These are phyloP conservation scores for Schizochytrium sp. DNA, from an alignment of 108 stramenopile species.

Conservation along the genomic window DNA sequence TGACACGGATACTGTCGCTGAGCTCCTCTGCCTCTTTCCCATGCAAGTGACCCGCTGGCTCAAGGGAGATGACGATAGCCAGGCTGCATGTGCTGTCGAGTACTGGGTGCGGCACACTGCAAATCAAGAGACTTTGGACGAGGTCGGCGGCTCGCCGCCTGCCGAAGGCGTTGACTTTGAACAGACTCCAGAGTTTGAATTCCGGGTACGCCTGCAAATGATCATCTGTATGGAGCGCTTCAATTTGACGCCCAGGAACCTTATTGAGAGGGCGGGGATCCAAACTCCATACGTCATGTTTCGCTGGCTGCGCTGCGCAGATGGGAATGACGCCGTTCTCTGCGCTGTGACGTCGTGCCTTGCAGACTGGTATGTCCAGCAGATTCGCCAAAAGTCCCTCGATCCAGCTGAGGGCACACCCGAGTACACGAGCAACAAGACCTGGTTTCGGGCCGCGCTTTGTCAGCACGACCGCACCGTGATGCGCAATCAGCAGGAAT, in stretches of 20 bases:
- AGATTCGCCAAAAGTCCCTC: background rate
- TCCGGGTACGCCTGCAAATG: background rate
- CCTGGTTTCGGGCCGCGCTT: background rate
- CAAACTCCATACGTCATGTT: background rate
- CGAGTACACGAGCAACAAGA: background rate
- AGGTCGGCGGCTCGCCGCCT: background rate
- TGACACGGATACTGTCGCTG: background rate
- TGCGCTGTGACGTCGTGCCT: background rate
- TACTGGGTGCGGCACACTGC: background rate
- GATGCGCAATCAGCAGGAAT: background rate
- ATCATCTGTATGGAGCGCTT: background rate
- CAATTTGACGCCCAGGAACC: background rate
- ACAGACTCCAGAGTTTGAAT: background rate
- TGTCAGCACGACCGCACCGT: background rate
- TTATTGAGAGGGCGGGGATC: background rate
- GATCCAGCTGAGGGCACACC: background rate
- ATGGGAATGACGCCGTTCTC: background rate
- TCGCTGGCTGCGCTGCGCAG: background rate
- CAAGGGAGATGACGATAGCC: background rate
- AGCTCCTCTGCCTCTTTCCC: background rate
- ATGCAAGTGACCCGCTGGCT: background rate
- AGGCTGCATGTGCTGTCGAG: background rate
- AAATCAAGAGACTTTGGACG: background rate
- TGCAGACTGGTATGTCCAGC: background rate
- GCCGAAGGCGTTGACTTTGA: background rate